Conservation (phyloP, 2,329 filamentous ascomycete genomes). For the Colletotrichum lindemuthianum region DNA sequence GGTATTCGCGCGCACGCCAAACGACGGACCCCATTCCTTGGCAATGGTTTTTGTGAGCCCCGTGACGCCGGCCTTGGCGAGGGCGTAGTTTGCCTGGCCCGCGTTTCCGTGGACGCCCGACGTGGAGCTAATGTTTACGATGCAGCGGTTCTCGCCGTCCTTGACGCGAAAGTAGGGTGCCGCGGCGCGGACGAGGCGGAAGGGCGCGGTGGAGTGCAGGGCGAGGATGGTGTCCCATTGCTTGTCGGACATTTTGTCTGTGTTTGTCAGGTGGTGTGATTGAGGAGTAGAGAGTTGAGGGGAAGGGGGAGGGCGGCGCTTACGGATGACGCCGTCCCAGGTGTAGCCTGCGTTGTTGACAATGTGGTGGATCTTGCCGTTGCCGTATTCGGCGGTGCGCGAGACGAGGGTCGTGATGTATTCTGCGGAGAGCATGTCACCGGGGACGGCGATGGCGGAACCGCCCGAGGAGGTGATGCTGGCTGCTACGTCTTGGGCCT, state of each 20-base stretch:
- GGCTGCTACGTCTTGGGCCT: constrained; percentile 74
- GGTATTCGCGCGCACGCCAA: constrained; percentile 85
- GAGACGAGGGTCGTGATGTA: constrained; percentile 80
- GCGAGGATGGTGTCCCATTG: constrained; percentile 91
- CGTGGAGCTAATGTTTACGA: constrained; percentile 87
- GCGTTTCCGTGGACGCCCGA: constrained; percentile 87
- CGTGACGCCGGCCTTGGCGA: constrained; percentile 85
- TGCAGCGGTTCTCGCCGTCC: constrained; percentile 79
- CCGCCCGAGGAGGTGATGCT: constrained; percentile 74
- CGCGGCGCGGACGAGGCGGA: constrained; percentile 82
- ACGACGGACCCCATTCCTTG: constrained; percentile 86
- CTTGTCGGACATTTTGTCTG: constrained; percentile 86
- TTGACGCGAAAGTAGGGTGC: constrained; percentile 89
- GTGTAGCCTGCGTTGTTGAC: constrained; percentile 94
- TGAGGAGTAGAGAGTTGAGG: not conserved
- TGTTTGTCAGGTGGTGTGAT: constrained; percentile 42
- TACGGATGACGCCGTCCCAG: constrained; percentile 83
- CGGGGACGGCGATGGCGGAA: constrained; percentile 76
- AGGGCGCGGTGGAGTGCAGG: constrained; percentile 86
- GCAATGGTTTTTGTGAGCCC: constrained; percentile 90
- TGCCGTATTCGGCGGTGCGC: constrained; percentile 81
- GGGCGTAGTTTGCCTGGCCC: constrained; percentile 88
- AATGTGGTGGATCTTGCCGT: constrained; percentile 89
- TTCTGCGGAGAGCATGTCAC: constrained; percentile 77
- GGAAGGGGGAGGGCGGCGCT: not conserved